Conservation (phyloP, 495 filamentous ascomycete species). For the Aspergillus carlsbadensis region DNA sequence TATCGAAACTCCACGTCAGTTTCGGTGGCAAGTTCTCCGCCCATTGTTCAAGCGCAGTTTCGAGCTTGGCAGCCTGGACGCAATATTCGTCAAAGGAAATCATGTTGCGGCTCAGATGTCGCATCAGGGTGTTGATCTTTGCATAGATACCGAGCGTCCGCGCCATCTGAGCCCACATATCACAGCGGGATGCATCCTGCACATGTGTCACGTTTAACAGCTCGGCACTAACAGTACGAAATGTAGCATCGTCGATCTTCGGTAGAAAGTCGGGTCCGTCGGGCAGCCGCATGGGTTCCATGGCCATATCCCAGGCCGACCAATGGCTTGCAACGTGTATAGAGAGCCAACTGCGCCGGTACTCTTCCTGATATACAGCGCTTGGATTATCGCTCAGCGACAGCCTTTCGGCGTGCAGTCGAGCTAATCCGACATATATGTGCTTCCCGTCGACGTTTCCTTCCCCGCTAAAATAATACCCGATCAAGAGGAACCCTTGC, state of each 20-base stretch:
- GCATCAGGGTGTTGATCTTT: slow-evolving; percentile 15
- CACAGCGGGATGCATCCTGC: slow-evolving; percentile 4
- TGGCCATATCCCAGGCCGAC: slow-evolving; percentile 22
- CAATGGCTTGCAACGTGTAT: slow-evolving; percentile 23
- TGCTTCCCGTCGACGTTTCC: slow-evolving; percentile 20
- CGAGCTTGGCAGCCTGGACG: slow-evolving; percentile 9
- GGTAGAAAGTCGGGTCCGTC: slow-evolving; percentile 7
- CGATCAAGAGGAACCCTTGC: slow-evolving; percentile 21
- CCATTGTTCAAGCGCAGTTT: slow-evolving; percentile 18
- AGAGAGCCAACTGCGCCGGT: slow-evolving; percentile 21
- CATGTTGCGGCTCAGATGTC: slow-evolving; percentile 17
- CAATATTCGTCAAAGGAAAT: slow-evolving; percentile 21
- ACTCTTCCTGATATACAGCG: slow-evolving; percentile 19
- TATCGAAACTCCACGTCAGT: slow-evolving; percentile 14
- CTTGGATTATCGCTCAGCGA: not conserved
- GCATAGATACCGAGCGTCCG: slow-evolving; percentile 22
- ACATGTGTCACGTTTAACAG: not conserved
- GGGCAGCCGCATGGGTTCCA: slow-evolving; percentile 12
- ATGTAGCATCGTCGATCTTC: slow-evolving; percentile 21
- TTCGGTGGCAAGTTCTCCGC: slow-evolving; percentile 9
- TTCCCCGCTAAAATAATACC: slow-evolving; percentile 23
- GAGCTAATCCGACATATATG: slow-evolving; percentile 24
- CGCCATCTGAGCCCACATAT: slow-evolving; percentile 29
- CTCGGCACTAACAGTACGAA: slow-evolving; percentile 11
- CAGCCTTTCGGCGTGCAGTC: slow-evolving; percentile 22